A percentile compares a stretch with the other conserved stretches of the same genome.
Evolutionary conservation across 805 yeast genomes (phyloP).

Genomic region (Ogataea zsoltii): DNA sequence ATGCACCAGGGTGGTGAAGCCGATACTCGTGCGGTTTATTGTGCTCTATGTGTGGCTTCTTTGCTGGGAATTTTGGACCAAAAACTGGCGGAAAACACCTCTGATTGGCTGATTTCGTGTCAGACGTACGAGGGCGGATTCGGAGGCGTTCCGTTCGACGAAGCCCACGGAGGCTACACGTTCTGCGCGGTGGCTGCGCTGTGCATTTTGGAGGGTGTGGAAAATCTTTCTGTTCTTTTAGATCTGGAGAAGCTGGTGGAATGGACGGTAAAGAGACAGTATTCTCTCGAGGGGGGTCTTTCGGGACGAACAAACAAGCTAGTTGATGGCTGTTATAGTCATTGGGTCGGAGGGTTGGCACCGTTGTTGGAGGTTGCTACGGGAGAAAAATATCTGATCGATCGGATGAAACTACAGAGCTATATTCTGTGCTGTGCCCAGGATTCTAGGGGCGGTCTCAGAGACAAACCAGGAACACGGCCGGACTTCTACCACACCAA

Average conservation of each 20-base stretch:
- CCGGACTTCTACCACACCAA: constrained; percentile 93
- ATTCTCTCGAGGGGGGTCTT: constrained; percentile 77
- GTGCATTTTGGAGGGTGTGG: constrained; percentile 43
- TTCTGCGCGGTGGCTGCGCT: constrained; percentile 81
- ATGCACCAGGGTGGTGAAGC: constrained; percentile 80
- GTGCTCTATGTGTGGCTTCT: constrained; percentile 75
- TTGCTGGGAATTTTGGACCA: constrained; percentile 63
- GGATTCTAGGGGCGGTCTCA: constrained; percentile 55
- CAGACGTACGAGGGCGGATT: constrained; percentile 97
- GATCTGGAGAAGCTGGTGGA: constrained; percentile 51
- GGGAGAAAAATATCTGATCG: constrained; percentile 37
- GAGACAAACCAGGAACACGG: constrained; percentile 81
- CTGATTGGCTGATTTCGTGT: constrained; percentile 63
- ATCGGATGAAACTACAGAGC: constrained; percentile 57
- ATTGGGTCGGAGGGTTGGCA: constrained; percentile 87
- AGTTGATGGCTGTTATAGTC: constrained; percentile 95
- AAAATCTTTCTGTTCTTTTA: constrained; percentile 27
- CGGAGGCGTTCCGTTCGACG: constrained; percentile 78
- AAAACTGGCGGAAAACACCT: constrained; percentile 53
- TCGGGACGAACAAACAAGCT: constrained; percentile 89
- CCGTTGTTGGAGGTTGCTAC: constrained; percentile 61
- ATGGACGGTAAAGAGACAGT: constrained; percentile 78
- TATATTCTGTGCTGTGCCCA: constrained; percentile 83
- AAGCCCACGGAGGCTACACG: constrained; percentile 97
- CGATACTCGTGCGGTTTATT: constrained; percentile 84